Conservation (phyloP, 768 basidiomycete species). For the Podaxis sp. region DNA sequence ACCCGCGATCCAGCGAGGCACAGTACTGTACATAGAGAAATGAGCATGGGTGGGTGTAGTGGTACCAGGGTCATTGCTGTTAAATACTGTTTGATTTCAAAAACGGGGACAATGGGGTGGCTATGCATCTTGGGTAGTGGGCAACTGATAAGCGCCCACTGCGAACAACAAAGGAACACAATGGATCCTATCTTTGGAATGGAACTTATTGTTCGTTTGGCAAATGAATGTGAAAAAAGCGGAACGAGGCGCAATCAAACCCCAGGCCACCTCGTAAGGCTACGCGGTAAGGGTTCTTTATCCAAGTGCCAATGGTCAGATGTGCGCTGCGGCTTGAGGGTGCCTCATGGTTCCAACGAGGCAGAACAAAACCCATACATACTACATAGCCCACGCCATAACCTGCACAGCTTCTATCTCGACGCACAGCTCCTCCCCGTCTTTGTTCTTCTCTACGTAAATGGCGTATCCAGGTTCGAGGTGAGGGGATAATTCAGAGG, state of each 20-base stretch:
- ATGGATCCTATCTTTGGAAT: background rate
- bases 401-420: background rate
- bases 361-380: background rate
- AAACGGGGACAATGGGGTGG: background rate
- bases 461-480: conserved; percentile 2
- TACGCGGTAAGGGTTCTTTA: too few species aligned
- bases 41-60: background rate
- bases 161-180: background rate
- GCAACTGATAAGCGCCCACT: background rate
- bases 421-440: background rate
- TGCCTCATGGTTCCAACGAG: background rate
- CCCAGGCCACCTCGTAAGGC: too few species aligned
- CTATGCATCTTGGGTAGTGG: background rate
- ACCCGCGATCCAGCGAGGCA: background rate
- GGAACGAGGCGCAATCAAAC: too few species aligned
- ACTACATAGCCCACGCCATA: background rate
- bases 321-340: background rate
- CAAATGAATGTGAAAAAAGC: too few species aligned
- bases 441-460: background rate
- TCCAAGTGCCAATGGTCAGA: background rate
- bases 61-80: background rate
- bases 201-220: background rate
- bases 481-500: background rate
- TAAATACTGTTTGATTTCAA: background rate
- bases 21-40: background rate